These are phyloP conservation scores for Phoma sp. DNA, from an alignment of 2,329 filamentous ascomycete genomes.

Conservation along the genomic window DNA sequence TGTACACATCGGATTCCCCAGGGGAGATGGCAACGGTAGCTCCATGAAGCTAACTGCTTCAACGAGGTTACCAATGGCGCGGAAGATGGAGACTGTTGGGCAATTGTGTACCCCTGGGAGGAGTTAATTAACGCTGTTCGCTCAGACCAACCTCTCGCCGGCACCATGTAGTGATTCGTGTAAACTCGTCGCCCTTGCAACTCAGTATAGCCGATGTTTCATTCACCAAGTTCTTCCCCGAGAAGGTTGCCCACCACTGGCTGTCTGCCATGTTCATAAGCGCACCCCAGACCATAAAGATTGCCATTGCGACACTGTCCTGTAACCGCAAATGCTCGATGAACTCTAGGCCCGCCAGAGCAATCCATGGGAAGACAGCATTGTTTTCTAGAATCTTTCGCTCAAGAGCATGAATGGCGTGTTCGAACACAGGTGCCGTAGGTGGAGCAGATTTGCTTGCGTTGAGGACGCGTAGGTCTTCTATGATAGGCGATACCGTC, in stretches of 20 bases:
- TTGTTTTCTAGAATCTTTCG: conserved; percentile 2
- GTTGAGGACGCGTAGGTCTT: conserved; percentile 9
- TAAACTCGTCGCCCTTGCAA: conserved; percentile 5
- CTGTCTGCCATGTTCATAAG: conserved; percentile 18
- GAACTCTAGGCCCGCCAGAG: conserved; percentile 12
- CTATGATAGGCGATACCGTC: conserved; percentile 5
- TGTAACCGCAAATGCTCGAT: conserved; percentile 15
- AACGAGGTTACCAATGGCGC: too few species aligned
- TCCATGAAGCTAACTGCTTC: too few species aligned
- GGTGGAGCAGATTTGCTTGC: background rate
- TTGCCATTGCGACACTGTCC: conserved; percentile 15
- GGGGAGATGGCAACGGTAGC: too few species aligned
- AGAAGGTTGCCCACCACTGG: conserved; percentile 24
- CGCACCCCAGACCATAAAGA: conserved; percentile 28
- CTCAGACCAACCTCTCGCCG: conserved; percentile 19
- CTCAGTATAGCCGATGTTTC: conserved; percentile 19
- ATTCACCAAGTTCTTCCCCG: conserved; percentile 18
- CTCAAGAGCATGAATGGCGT: conserved; percentile 15
- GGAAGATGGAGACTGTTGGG: too few species aligned
- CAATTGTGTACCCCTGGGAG: background rate
- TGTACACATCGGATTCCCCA: too few species aligned
- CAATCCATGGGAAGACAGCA: conserved; percentile 13
- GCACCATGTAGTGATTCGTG: conserved; percentile 12
- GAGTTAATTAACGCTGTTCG: background rate
- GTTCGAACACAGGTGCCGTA: conserved; percentile 6